Evolutionary conservation across 1,284 basidiomycete species (phyloP).

Genomic region (Fomitopsis schrenkii): DNA sequence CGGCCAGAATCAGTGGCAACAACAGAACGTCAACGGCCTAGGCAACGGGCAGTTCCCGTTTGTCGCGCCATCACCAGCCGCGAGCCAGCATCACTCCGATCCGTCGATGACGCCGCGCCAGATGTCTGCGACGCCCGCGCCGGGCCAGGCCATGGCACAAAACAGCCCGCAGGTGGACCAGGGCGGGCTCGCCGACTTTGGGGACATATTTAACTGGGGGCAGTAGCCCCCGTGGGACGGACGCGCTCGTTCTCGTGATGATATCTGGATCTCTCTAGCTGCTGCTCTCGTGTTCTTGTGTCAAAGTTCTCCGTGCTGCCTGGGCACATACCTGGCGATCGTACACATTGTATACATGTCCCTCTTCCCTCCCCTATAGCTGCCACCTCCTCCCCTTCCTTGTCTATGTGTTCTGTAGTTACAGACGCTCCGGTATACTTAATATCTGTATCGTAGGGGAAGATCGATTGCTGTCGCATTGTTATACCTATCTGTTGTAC

Average conservation of each 20-base stretch:
- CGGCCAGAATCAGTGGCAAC: conserved; percentile 20
- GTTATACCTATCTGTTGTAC: conserved; percentile 12
- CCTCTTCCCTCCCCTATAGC: background rate
- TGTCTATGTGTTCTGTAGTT: background rate
- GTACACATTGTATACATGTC: conserved; percentile 8
- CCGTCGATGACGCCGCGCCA: conserved; percentile 20
- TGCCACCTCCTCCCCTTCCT: background rate
- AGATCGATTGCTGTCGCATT: conserved; percentile 11
- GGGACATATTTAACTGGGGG: conserved; percentile 26
- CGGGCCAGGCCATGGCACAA: conserved; percentile 23
- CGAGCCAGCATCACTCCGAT: conserved; percentile 21
- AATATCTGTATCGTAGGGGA: conserved; percentile 18
- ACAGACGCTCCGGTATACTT: conserved; percentile 6
- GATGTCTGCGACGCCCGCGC: conserved; percentile 25
- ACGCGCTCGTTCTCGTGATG: background rate
- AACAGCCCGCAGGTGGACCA: conserved; percentile 22
- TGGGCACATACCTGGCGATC: background rate
- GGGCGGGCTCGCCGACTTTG: conserved; percentile 20
- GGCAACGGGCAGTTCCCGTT: conserved; percentile 18
- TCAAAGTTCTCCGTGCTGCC: background rate
- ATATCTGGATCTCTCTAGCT: background rate
- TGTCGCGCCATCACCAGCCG: conserved; percentile 24
- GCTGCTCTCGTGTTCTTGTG: conserved; percentile 2
- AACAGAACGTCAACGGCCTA: conserved; percentile 5
- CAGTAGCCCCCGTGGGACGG: conserved; percentile 11